Percentiles rank a stretch among this genome's conserved stretches.
Evolutionary conservation across 371 early-diverging fungal species (phyloP).

Genomic region (Homolaphlyctis polyrhiza): DNA sequence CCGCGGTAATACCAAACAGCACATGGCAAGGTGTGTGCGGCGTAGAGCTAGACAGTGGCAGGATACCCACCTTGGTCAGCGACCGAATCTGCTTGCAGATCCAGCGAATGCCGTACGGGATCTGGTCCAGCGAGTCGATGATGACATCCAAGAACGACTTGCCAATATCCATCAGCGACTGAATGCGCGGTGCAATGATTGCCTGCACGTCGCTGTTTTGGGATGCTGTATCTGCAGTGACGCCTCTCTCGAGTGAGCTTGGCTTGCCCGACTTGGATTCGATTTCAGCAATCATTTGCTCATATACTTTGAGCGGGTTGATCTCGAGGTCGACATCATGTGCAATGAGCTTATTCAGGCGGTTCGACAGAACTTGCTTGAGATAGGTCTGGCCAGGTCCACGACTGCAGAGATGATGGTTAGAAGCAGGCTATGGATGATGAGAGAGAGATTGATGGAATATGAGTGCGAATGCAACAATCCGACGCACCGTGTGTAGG

Average conservation of each 20-base stretch:
- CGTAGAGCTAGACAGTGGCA: background rate
- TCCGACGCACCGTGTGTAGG: constrained; percentile 60
- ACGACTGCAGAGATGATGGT: constrained; percentile 43
- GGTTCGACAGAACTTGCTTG: constrained; percentile 77
- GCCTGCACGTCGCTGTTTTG: constrained; percentile 72
- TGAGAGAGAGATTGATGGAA: background rate
- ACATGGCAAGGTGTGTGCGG: constrained; percentile 1
- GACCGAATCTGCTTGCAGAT: constrained; percentile 95
- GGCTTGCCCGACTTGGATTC: constrained; percentile 54
- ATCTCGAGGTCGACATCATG: constrained; percentile 80
- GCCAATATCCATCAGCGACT: constrained; percentile 80
- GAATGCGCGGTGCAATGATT: constrained; percentile 76
- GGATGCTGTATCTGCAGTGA: constrained; percentile 75
- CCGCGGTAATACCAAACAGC: background rate
- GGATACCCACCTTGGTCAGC: constrained; percentile 66
- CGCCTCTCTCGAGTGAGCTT: constrained; percentile 59
- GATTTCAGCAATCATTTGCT: constrained; percentile 75
- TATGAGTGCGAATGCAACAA: background rate
- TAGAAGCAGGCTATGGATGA: background rate
- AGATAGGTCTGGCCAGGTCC: constrained; percentile 92
- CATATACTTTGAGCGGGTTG: constrained; percentile 84
- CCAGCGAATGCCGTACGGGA: constrained; percentile 97
- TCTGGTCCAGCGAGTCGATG: constrained; percentile 67
- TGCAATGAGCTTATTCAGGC: constrained; percentile 72
- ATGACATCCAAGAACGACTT: constrained; percentile 79